Evolutionary conservation across 129 eudicot genomes (phyloP).

Genomic region (Silybum marianum): DNA sequence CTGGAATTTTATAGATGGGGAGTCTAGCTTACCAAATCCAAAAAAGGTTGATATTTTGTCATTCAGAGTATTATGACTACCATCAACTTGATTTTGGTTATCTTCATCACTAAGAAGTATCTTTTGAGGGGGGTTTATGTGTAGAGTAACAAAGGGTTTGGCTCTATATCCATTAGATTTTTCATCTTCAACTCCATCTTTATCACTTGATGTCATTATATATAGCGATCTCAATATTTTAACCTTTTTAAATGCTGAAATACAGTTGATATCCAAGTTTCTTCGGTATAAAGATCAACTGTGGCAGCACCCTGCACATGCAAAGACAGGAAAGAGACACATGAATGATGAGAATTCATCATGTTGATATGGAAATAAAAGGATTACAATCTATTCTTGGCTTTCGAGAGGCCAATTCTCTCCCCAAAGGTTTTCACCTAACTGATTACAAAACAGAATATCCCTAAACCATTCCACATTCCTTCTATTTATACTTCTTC

Average conservation of each 20-base stretch:
- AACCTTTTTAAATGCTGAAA: neutral
- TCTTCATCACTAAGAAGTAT: slow-evolving; percentile 35
- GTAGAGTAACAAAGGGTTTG: slow-evolving; percentile 21
- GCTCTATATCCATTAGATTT: slow-evolving; percentile 17
- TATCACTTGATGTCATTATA: slow-evolving; percentile 19
- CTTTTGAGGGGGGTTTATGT: slow-evolving; percentile 35
- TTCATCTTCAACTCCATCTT: slow-evolving; percentile 25
- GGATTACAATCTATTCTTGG: too few species aligned
- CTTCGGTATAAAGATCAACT: neutral
- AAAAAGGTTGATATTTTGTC: slow-evolving; percentile 22
- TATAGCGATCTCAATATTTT: neutral
- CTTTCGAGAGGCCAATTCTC: too few species aligned
- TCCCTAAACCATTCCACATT: too few species aligned
- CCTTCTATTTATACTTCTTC: too few species aligned
- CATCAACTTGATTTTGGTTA: slow-evolving; percentile 27
- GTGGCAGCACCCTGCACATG: slow-evolving; percentile 4
- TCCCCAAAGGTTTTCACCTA: too few species aligned
- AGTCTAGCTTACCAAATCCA: slow-evolving; percentile 19
- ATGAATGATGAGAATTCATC: too few species aligned
- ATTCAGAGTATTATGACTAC: neutral
- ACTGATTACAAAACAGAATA: too few species aligned
- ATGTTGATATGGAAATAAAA: too few species aligned
- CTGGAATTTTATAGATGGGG: slow-evolving; percentile 36
- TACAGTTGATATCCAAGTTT: neutral
- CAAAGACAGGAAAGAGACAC: slow-evolving; percentile 2